These are phyloP conservation scores for Penstemon davidsonii DNA, from an alignment of 257 asterid genomes.

Conservation along the genomic window DNA sequence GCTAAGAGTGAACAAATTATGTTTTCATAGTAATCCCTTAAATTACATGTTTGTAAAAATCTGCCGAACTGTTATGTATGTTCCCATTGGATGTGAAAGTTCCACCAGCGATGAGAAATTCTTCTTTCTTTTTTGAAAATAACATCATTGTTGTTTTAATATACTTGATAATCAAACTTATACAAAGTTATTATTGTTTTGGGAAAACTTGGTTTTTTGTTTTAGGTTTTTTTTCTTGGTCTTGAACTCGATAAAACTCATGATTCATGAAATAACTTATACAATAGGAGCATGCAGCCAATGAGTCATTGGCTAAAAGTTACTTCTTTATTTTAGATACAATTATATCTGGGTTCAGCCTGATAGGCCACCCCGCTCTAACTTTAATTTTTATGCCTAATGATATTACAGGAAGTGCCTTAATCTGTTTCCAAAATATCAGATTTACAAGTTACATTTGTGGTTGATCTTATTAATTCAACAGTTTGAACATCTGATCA, in stretches of 20 bases:
- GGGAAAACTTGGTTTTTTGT: too few relatives aligned
- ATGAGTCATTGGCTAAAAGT: too few relatives aligned
- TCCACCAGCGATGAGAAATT: neutral
- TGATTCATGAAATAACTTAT: too few relatives aligned
- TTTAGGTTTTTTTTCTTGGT: too few relatives aligned
- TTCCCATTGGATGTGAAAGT: neutral
- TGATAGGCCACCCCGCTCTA: too few relatives aligned
- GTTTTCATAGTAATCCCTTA: constrained; percentile 6
- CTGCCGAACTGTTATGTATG: neutral
- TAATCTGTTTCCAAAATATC: neutral
- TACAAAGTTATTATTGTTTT: too few relatives aligned
- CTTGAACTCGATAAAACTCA: too few relatives aligned
- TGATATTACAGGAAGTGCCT: too few relatives aligned
- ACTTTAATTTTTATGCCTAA: too few relatives aligned
- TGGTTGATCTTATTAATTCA: constrained; percentile 18
- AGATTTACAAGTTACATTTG: constrained; percentile 24
- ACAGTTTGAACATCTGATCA: neutral
- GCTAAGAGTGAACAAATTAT: constrained; percentile 8
- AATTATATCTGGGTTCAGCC: neutral
- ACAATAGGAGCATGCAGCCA: too few relatives aligned
- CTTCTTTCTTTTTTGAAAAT: neutral
- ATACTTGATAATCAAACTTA: neutral
- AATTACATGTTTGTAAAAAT: neutral
- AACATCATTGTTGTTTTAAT: neutral
- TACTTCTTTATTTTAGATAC: neutral